phyloP scores from a whole-genome alignment of 495 filamentous ascomycete genomes.

The Aspergillus hancockii region DNA sequence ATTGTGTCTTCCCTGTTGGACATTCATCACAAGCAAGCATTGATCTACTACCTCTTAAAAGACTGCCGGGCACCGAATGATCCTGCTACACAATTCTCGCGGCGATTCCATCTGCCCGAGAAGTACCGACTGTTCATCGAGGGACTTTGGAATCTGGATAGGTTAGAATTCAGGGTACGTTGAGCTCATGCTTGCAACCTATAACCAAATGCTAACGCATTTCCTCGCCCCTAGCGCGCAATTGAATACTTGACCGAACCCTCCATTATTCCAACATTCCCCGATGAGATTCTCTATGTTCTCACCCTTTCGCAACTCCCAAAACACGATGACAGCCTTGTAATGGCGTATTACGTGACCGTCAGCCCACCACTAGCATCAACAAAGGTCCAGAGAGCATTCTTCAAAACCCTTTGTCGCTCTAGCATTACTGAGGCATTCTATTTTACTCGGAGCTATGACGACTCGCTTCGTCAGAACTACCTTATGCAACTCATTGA shows the following conservation, averaged over 20 bases:
- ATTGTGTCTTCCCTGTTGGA: slow-evolving; percentile 61
- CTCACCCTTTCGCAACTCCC: slow-evolving; percentile 62
- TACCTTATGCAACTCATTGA: slow-evolving; percentile 70
- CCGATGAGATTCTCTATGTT: slow-evolving; percentile 73
- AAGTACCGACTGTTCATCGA: slow-evolving; percentile 76
- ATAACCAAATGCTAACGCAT: slow-evolving; percentile 5
- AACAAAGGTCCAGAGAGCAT: slow-evolving; percentile 56
- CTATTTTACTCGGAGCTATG: slow-evolving; percentile 66
- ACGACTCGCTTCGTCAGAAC: slow-evolving; percentile 56
- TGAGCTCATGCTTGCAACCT: background rate
- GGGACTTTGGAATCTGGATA: slow-evolving; percentile 80
- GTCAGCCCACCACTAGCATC: slow-evolving; percentile 65
- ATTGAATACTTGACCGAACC: slow-evolving; percentile 74
- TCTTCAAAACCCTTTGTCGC: slow-evolving; percentile 67
- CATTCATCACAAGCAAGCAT: slow-evolving; percentile 71
- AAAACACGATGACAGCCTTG: slow-evolving; percentile 61
- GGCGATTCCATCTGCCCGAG: slow-evolving; percentile 58
- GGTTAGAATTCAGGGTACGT: slow-evolving; percentile 62
- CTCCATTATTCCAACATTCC: slow-evolving; percentile 73
- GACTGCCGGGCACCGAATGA: slow-evolving; percentile 62
- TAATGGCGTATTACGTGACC: slow-evolving; percentile 76
- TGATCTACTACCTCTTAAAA: slow-evolving; percentile 79
- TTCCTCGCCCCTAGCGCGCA: slow-evolving; percentile 51
- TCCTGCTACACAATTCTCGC: slow-evolving; percentile 51
- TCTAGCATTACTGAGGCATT: slow-evolving; percentile 71